A percentile compares a stretch with the other conserved stretches of the same genome.
These are phyloP conservation scores for Zelopaecilomyces penicillatus DNA, from an alignment of 2,329 filamentous ascomycete species.

Conservation along the genomic window DNA sequence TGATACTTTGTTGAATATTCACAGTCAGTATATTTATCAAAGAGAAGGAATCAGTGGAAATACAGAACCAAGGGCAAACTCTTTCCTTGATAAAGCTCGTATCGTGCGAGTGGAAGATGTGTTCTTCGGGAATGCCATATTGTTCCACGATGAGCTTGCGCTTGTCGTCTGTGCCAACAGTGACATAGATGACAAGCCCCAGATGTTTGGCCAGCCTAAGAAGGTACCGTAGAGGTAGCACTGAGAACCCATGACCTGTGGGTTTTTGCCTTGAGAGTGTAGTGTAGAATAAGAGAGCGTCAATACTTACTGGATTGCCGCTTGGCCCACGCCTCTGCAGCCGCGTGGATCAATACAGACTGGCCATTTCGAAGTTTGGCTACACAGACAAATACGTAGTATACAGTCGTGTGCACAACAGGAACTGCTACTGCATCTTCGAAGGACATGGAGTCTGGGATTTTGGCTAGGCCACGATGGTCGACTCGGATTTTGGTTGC, in stretches of 20 bases:
- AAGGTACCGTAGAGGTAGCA: too few species aligned
- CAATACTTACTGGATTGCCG: neutral
- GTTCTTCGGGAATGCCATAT: neutral
- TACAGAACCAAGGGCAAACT: too few species aligned
- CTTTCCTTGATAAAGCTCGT: conserved; percentile 2
- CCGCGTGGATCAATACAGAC: neutral
- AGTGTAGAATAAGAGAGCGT: too few species aligned
- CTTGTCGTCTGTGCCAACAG: neutral
- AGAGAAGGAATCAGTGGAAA: too few species aligned
- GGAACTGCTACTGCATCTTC: neutral
- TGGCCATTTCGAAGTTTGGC: neutral
- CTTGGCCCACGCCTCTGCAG: neutral
- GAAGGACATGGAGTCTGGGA: neutral
- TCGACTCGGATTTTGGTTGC: too few species aligned
- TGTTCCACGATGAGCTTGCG: neutral
- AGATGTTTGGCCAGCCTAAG: neutral
- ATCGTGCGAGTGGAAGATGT: neutral
- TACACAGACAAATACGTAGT: neutral
- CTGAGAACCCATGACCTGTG: too few species aligned
- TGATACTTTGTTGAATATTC: neutral
- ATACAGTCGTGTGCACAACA: neutral
- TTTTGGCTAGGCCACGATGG: neutral
- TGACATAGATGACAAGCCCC: neutral
- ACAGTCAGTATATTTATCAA: too few species aligned
- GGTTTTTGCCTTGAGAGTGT: too few species aligned